Evolutionary conservation across 495 filamentous ascomycete species (phyloP).

Genomic region (Tuber aestivum): DNA sequence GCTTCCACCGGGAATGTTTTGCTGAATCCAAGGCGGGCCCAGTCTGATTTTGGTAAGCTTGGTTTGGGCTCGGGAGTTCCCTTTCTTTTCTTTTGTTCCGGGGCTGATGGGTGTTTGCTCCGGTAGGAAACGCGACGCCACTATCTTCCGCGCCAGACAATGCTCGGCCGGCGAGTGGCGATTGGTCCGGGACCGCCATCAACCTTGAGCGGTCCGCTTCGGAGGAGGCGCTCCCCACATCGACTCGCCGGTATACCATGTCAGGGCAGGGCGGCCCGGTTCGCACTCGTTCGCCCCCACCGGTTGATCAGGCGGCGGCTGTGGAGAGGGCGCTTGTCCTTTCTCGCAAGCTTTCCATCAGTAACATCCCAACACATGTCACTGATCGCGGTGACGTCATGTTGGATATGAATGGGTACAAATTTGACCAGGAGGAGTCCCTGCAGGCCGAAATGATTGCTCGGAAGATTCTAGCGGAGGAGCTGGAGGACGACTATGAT

Average conservation of each 20-base stretch:
- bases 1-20: slow-evolving; percentile 15
- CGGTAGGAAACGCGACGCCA: slow-evolving; percentile 51
- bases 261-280: slow-evolving; percentile 38
- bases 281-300: slow-evolving; percentile 50
- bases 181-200: slow-evolving; percentile 44
- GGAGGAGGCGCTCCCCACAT: slow-evolving; percentile 47
- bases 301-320: slow-evolving; percentile 66
- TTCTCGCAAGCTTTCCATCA: slow-evolving; percentile 74
- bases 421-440: slow-evolving; percentile 84
- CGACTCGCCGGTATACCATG: slow-evolving; percentile 37
- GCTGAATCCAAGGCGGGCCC: slow-evolving; percentile 42
- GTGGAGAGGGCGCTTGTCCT: slow-evolving; percentile 75
- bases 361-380: slow-evolving; percentile 86
- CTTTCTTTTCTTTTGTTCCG: background rate
- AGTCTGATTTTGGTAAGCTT: slow-evolving; percentile 51
- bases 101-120: slow-evolving; percentile 13
- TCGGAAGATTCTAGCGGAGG: slow-evolving; percentile 90
- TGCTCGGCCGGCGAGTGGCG: slow-evolving; percentile 43
- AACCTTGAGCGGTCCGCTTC: slow-evolving; percentile 52
- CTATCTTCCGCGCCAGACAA: slow-evolving; percentile 56
- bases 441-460: slow-evolving; percentile 86
- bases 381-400: slow-evolving; percentile 93
- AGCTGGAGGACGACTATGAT: slow-evolving; percentile 90
- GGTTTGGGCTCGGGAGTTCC: slow-evolving; percentile 47
- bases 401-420: slow-evolving; percentile 97